These are phyloP conservation scores for Cylindrodendrum hubeiense DNA, from an alignment of 2,329 filamentous ascomycete genomes.

Conservation along the genomic window DNA sequence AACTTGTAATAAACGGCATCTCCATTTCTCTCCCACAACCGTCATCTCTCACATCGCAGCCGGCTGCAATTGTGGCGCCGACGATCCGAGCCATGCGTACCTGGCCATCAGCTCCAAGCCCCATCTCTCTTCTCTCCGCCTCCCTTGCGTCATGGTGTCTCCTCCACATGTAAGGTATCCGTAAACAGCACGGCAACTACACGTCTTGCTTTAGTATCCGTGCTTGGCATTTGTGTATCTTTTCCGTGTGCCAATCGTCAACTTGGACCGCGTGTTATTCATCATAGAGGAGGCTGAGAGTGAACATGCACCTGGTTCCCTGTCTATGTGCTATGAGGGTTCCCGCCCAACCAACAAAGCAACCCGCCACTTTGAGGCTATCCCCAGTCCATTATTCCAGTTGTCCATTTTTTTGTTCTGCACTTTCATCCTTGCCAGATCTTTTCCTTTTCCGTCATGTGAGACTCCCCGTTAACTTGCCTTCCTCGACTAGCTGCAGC, in stretches of 20 bases:
- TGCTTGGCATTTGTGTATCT: neutral
- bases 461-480: neutral
- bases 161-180: neutral
- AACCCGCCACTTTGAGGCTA: conserved; percentile 5
- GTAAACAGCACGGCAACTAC: neutral
- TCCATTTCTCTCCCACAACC: neutral
- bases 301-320: neutral
- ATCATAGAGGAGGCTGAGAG: neutral
- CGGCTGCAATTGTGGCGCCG: neutral
- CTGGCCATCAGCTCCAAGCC: neutral
- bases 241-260: neutral
- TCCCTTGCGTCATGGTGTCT: conserved; percentile 20
- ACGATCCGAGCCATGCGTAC: neutral
- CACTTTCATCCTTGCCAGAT: neutral
- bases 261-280: too few relatives aligned
- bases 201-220: neutral
- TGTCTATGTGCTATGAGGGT: neutral
- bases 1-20: neutral
- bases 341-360: neutral
- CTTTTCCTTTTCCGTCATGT: neutral
- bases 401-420: neutral
- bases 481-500: conserved; percentile 7
- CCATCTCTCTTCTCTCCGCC: neutral
- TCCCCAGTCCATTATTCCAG: neutral
- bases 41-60: neutral